phyloP scores from a whole-genome alignment of 225 moss, liverwort and hornwort genomes.

The Sphagnum contortum region DNA sequence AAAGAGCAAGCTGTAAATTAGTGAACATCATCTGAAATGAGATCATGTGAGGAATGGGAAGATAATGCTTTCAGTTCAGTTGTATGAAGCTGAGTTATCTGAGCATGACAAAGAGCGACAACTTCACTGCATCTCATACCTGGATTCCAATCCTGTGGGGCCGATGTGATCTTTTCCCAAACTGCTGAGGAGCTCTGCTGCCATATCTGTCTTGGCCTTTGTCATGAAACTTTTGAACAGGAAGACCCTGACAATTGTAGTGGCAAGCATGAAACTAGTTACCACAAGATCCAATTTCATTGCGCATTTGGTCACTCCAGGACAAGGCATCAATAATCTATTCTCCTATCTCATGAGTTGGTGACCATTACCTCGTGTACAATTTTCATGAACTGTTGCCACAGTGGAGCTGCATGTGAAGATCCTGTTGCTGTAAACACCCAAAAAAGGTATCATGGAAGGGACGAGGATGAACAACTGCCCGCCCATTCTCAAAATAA shows the following conservation, averaged over 20 bases:
- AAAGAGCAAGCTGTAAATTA: too few species aligned
- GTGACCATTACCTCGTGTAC: constrained; percentile 58
- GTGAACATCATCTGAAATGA: too few species aligned
- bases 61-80: too few species aligned
- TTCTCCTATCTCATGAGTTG: too few species aligned
- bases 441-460: too few species aligned
- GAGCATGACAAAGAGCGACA: too few species aligned
- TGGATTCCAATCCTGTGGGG: constrained; percentile 30
- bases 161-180: constrained; percentile 64
- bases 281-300: background rate
- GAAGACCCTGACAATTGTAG: constrained; percentile 45
- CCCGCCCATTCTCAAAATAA: too few species aligned
- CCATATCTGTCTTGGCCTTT: constrained; percentile 64
- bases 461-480: too few species aligned
- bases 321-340: too few species aligned
- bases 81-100: too few species aligned
- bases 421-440: constrained; percentile 65
- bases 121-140: background rate
- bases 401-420: constrained; percentile 91
- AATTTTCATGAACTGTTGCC: constrained; percentile 81
- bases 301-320: background rate
- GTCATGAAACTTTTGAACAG: constrained; percentile 75
- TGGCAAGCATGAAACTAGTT: background rate
- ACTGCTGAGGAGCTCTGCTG: constrained; percentile 52
- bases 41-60: too few species aligned